Conservation (phyloP, 352 stramenopile species). For the Phytophthora parvispora region DNA sequence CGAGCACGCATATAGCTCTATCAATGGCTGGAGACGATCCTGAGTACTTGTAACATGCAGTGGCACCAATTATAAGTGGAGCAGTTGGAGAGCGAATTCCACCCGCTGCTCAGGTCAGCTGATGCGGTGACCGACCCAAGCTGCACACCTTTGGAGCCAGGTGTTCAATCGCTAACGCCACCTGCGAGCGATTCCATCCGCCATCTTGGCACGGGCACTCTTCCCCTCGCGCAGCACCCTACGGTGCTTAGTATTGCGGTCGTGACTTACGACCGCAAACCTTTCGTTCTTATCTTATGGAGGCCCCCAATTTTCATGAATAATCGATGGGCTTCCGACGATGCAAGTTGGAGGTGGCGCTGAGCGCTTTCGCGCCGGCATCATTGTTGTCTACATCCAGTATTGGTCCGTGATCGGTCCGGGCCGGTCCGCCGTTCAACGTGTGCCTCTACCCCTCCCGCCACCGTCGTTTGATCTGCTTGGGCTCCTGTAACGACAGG, state of each 20-base stretch:
- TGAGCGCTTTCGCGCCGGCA: background rate
- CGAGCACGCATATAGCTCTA: too few species aligned
- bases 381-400: background rate
- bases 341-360: background rate
- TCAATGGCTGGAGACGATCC: too few species aligned
- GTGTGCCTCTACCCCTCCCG: slow-evolving; percentile 29
- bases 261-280: slow-evolving; percentile 3
- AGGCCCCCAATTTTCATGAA: background rate
- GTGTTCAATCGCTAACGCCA: slow-evolving; percentile 5
- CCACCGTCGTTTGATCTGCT: slow-evolving; percentile 36
- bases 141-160: slow-evolving; percentile 16
- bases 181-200: background rate
- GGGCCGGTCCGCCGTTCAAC: slow-evolving; percentile 22
- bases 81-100: background rate
- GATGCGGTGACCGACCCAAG: slow-evolving; percentile 19
- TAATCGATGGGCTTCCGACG: slow-evolving; percentile 17
- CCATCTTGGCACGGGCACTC: slow-evolving; percentile 12
- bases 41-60: too few species aligned
- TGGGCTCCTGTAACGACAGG: slow-evolving; percentile 11
- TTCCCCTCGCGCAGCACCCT: background rate
- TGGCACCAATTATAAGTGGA: background rate
- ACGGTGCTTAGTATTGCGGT: slow-evolving; percentile 1
- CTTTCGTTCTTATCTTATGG: slow-evolving; percentile 1
- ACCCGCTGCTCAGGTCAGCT: slow-evolving; percentile 12
- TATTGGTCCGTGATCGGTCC: background rate